Evolutionary conservation across 1,139 yeast genomes (phyloP).

Genomic region (Pichia sp.): DNA sequence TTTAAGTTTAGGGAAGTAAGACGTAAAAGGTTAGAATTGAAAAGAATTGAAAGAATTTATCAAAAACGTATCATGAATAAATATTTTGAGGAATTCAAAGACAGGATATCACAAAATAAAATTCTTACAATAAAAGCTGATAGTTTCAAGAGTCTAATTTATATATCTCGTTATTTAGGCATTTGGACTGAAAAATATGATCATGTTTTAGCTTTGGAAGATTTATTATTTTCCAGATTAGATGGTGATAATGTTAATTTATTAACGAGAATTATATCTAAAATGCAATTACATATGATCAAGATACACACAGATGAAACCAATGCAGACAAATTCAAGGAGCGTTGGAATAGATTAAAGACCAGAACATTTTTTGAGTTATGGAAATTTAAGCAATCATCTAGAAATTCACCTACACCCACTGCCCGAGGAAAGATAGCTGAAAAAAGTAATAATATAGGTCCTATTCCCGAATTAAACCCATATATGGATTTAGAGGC

Average conservation of each 20-base stretch:
- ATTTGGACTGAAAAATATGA: constrained; percentile 22
- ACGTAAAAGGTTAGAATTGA: constrained; percentile 2
- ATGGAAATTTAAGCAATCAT: constrained; percentile 23
- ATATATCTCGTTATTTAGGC: constrained; percentile 12
- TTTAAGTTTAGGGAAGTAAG: background rate
- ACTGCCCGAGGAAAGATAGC: constrained; percentile 4
- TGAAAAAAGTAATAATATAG: background rate
- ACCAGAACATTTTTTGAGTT: constrained; percentile 25
- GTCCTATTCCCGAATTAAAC: constrained; percentile 9
- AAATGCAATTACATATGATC: constrained; percentile 23
- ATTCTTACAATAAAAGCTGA: background rate
- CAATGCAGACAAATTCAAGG: constrained; percentile 24
- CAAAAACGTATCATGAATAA: background rate
- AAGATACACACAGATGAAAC: constrained; percentile 22
- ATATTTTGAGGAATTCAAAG: background rate
- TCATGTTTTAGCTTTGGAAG: constrained; percentile 17
- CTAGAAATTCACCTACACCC: constrained; percentile 11
- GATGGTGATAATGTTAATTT: constrained; percentile 23
- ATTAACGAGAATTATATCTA: constrained; percentile 21
- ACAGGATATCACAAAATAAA: background rate
- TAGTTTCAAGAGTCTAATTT: background rate
- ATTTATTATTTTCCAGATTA: constrained; percentile 15
- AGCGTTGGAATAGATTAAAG: constrained; percentile 24
- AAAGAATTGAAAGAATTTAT: background rate
- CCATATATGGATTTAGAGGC: constrained; percentile 15